These are phyloP conservation scores for Chamaenerion angustifolium DNA, from an alignment of 345 rosid species.

Conservation along the genomic window DNA sequence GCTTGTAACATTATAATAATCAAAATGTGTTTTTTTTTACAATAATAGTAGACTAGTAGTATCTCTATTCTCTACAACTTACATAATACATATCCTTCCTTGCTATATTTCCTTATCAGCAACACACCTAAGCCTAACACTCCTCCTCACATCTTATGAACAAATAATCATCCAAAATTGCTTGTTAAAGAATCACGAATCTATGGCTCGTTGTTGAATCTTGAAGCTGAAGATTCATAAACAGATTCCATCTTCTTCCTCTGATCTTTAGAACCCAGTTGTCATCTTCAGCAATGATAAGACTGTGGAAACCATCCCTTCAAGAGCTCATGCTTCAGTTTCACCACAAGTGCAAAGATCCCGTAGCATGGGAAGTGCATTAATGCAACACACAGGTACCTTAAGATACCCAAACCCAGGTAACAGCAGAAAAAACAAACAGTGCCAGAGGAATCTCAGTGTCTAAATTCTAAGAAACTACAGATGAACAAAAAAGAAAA, in stretches of 20 bases:
- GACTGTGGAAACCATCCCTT: conserved; percentile 65
- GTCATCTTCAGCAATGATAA: conserved; percentile 31
- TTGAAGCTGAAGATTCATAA: no score
- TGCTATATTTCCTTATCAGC: no score
- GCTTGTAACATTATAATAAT: no score
- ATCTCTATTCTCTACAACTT: no score
- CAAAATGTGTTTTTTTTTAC: no score
- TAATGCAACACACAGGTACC: conserved; percentile 77
- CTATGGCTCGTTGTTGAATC: no score
- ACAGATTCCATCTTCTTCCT: neutral
- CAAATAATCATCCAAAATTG: no score
- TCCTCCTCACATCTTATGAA: no score
- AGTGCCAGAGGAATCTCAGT: neutral
- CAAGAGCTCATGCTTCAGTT: conserved; percentile 50
- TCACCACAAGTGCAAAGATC: conserved; percentile 40
- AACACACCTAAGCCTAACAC: no score
- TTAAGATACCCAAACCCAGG: conserved; percentile 15
- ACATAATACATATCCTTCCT: no score
- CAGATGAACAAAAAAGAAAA: neutral
- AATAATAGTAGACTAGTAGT: no score
- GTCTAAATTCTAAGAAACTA: neutral
- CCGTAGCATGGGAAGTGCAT: conserved; percentile 91
- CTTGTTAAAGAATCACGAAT: no score
- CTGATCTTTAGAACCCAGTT: neutral
- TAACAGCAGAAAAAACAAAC: neutral